phyloP scores from a whole-genome alignment of 1,139 yeast species.

The Yamadazyma sp. region DNA sequence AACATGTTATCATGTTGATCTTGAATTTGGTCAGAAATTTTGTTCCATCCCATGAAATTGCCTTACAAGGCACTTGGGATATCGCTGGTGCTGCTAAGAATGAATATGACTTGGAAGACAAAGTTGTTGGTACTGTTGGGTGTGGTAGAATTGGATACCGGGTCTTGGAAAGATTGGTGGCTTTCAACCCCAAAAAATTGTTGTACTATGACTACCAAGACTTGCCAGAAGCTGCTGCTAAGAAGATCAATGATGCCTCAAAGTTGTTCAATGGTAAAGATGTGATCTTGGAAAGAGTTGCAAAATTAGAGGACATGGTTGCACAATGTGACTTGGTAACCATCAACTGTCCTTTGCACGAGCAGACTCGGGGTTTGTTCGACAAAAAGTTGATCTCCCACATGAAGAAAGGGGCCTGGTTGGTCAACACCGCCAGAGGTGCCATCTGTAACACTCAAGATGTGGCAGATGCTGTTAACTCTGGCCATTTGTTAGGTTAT shows the following conservation, averaged over 20 bases:
- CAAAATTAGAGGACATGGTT: slow-evolving; percentile 64
- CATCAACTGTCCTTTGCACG: slow-evolving; percentile 77
- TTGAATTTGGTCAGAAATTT: slow-evolving; percentile 72
- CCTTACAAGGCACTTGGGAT: slow-evolving; percentile 64
- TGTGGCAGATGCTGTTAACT: slow-evolving; percentile 69
- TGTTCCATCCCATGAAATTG: slow-evolving; percentile 76
- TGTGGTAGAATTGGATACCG: slow-evolving; percentile 83
- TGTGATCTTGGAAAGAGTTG: slow-evolving; percentile 56
- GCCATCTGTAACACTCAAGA: slow-evolving; percentile 74
- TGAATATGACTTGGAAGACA: slow-evolving; percentile 73
- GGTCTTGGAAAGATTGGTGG: slow-evolving; percentile 67
- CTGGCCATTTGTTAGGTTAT: slow-evolving; percentile 73
- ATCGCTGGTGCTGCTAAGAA: slow-evolving; percentile 77
- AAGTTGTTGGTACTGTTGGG: slow-evolving; percentile 76
- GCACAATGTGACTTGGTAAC: slow-evolving; percentile 72
- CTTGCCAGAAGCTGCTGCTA: slow-evolving; percentile 56
- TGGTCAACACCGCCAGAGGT: slow-evolving; percentile 84
- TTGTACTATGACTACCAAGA: slow-evolving; percentile 77
- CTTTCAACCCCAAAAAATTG: slow-evolving; percentile 74
- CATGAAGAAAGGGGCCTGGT: slow-evolving; percentile 76
- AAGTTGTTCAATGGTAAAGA: slow-evolving; percentile 39
- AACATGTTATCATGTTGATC: slow-evolving; percentile 77
- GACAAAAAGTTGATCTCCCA: slow-evolving; percentile 66
- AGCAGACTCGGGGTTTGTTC: slow-evolving; percentile 63
- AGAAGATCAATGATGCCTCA: slow-evolving; percentile 46